Conservation (phyloP, 192 early-diverging fungal genomes). For the Allomyces javanicus region DNA sequence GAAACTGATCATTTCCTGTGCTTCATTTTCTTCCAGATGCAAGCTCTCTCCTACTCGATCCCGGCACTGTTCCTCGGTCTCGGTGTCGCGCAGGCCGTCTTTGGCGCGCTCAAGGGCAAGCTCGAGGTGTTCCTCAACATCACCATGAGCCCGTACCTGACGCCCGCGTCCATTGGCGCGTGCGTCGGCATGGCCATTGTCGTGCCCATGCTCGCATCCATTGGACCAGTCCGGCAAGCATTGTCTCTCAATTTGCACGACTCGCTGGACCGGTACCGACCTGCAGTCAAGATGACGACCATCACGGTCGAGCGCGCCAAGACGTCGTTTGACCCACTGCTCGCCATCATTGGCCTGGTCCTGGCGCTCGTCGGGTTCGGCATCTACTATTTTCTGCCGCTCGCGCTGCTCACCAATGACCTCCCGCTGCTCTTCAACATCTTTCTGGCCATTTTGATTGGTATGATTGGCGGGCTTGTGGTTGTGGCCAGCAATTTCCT, state of each 20-base stretch:
- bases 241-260: conserved; percentile 8
- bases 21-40: conserved; percentile 2
- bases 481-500: conserved; percentile 9
- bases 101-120: conserved; percentile 4
- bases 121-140: conserved; percentile 7
- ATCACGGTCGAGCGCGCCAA: conserved; percentile 9
- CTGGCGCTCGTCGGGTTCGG: conserved; percentile 5
- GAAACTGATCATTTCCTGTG: too few relatives aligned
- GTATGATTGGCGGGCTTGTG: conserved; percentile 9
- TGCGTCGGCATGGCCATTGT: conserved; percentile 7
- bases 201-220: conserved; percentile 9
- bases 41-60: conserved; percentile 11
- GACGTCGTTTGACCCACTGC: background rate
- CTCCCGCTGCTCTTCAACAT: conserved; percentile 11
- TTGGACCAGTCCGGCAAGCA: conserved; percentile 8
- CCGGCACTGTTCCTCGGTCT: conserved; percentile 10
- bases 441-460: conserved; percentile 10
- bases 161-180: background rate
- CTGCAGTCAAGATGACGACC: conserved; percentile 6
- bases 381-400: conserved; percentile 11
- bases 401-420: conserved; percentile 8
- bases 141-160: conserved; percentile 2
- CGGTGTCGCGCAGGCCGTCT: conserved; percentile 3
- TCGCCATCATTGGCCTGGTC: conserved; percentile 2
- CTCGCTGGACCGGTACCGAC: conserved; percentile 8